A percentile compares a stretch with the other conserved stretches of the same genome.
Conservation (phyloP, 495 filamentous ascomycete species). For the Hypoxylon perforatum region DNA sequence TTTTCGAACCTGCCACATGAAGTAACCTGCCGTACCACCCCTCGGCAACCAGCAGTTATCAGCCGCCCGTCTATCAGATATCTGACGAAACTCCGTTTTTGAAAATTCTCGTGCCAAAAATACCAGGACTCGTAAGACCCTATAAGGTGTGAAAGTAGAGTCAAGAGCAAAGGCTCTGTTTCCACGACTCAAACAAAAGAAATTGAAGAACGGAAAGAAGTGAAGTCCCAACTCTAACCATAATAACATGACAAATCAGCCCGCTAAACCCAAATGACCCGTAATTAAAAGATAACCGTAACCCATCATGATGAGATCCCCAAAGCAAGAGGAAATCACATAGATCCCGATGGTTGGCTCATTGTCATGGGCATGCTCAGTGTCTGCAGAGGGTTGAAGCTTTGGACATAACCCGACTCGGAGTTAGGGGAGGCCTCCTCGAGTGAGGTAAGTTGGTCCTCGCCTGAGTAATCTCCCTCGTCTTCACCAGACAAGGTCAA, state of each 20-base stretch:
- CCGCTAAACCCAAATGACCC: slow-evolving; percentile 25
- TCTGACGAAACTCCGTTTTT: slow-evolving; percentile 20
- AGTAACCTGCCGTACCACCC: too few relatives aligned
- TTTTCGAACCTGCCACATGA: slow-evolving; percentile 7
- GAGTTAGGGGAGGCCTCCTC: slow-evolving; percentile 79
- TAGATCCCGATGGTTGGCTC: slow-evolving; percentile 49
- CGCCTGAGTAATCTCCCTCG: slow-evolving; percentile 73
- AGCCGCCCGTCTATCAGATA: slow-evolving; percentile 41
- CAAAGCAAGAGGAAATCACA: slow-evolving; percentile 29
- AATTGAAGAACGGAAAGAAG: slow-evolving; percentile 1
- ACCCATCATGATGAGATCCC: slow-evolving; percentile 26
- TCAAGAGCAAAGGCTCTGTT: slow-evolving; percentile 9
- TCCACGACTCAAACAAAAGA: neutral
- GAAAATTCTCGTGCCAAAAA: slow-evolving; percentile 42
- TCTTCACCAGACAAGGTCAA: slow-evolving; percentile 78
- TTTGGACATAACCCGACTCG: slow-evolving; percentile 62
- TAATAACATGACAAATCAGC: slow-evolving; percentile 34
- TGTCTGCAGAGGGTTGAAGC: slow-evolving; percentile 62
- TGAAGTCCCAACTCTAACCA: slow-evolving; percentile 34
- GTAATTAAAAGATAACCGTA: slow-evolving; percentile 17
- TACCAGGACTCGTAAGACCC: slow-evolving; percentile 11
- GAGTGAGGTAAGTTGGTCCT: slow-evolving; percentile 78
- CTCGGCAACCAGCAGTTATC: slow-evolving; percentile 14
- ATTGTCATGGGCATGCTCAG: slow-evolving; percentile 69
- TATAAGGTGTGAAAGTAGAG: slow-evolving; percentile 11